Evolutionary conservation across 495 filamentous ascomycete species (phyloP).

Genomic region (Talaromyces ruber): DNA sequence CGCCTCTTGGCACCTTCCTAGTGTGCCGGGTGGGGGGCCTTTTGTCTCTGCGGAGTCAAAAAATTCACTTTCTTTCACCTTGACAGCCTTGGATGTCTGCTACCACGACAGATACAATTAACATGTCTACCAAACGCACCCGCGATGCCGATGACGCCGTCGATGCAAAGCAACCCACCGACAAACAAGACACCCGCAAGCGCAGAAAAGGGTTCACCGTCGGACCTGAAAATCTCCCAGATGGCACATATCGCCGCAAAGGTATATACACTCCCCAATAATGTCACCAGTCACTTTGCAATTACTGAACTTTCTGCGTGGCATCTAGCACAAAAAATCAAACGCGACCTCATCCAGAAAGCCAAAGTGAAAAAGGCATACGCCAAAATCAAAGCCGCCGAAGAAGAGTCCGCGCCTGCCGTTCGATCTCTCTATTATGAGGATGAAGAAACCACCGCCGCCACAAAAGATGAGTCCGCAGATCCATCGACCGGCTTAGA

Average conservation of each 20-base stretch:
- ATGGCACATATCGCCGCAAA: slow-evolving; percentile 87
- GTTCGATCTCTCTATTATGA: slow-evolving; percentile 23
- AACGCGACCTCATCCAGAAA: slow-evolving; percentile 80
- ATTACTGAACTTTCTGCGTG: slow-evolving; percentile 2
- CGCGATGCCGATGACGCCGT: slow-evolving; percentile 37
- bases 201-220: slow-evolving; percentile 64
- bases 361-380: slow-evolving; percentile 93
- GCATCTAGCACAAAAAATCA: slow-evolving; percentile 78
- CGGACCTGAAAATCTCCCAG: slow-evolving; percentile 86
- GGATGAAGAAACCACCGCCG: slow-evolving; percentile 18
- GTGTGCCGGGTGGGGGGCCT: neutral
- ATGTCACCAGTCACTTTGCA: neutral
- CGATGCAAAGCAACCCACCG: slow-evolving; percentile 16
- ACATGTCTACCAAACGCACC: slow-evolving; percentile 58
- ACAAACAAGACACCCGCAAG: slow-evolving; percentile 39
- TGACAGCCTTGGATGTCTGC: too few relatives aligned
- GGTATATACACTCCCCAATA: slow-evolving; percentile 36
- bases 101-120: slow-evolving; percentile 5
- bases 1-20: neutral
- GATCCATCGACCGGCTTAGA: slow-evolving; percentile 33
- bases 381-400: slow-evolving; percentile 70
- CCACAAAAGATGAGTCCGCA: slow-evolving; percentile 16
- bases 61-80: neutral
- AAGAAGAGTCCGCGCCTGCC: slow-evolving; percentile 36
- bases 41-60: neutral